Percentiles rank a stretch among this genome's conserved stretches.
phyloP scores from a whole-genome alignment of 2,329 filamentous ascomycete genomes.

The Trichoderma sp. region DNA sequence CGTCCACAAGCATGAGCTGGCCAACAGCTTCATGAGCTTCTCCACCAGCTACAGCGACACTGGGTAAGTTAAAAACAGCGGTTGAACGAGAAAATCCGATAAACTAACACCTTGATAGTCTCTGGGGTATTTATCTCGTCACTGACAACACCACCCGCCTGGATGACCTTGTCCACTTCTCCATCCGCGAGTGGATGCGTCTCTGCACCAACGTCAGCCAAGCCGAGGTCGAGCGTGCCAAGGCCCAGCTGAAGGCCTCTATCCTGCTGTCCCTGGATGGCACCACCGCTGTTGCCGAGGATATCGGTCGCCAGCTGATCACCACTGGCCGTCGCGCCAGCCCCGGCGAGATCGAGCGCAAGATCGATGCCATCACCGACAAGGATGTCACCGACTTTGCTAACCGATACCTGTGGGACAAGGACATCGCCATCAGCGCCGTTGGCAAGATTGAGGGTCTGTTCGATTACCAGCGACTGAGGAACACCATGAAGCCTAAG shows the following conservation, averaged over 20 bases:
- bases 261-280: conserved; percentile 96
- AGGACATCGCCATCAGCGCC: conserved; percentile 89
- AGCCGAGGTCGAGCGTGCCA: conserved; percentile 94
- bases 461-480: conserved; percentile 73
- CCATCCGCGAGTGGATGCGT: conserved; percentile 96
- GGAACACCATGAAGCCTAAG: conserved; percentile 86
- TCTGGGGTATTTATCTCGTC: conserved; percentile 99
- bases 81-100: neutral
- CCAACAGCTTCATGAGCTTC: conserved; percentile 99
- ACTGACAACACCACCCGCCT: conserved; percentile 83
- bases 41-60: conserved; percentile 99
- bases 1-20: conserved; percentile 89
- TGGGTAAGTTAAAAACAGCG: conserved; percentile 60
- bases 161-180: conserved; percentile 97
- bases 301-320: conserved; percentile 97
- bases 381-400: conserved; percentile 98
- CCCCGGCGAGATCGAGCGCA: conserved; percentile 91
- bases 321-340: conserved; percentile 90
- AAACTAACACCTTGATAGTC: conserved; percentile 60
- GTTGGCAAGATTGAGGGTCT: conserved; percentile 89
- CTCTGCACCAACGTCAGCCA: conserved; percentile 84
- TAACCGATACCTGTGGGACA: conserved; percentile 93
- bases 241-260: conserved; percentile 98
- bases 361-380: conserved; percentile 83
- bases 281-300: conserved; percentile 94